Evolutionary conservation across 495 filamentous ascomycete genomes (phyloP).

Genomic region (Penicillium canescens): DNA sequence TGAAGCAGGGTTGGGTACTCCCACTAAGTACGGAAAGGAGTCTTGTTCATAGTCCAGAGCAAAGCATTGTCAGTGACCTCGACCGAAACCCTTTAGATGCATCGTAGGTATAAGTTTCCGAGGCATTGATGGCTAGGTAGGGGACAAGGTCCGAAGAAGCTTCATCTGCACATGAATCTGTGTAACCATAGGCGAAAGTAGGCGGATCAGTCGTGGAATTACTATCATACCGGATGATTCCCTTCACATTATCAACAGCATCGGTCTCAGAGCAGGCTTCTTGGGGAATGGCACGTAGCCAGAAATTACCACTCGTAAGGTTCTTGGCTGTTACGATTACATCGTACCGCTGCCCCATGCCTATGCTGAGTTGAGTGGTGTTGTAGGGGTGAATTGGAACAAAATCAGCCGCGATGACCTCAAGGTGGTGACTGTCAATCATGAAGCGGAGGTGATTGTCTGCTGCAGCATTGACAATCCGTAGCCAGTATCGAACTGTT

Average conservation of each 20-base stretch:
- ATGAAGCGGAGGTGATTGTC: constrained; percentile 49
- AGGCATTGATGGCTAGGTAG: constrained; percentile 7
- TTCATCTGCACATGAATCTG: background rate
- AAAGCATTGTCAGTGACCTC: constrained; percentile 15
- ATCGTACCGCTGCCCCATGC: constrained; percentile 70
- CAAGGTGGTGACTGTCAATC: constrained; percentile 48
- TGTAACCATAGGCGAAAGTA: too few species aligned
- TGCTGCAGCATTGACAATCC: constrained; percentile 47
- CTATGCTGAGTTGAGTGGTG: constrained; percentile 49
- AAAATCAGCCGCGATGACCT: constrained; percentile 49
- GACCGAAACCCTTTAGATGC: constrained; percentile 5
- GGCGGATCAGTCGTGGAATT: constrained; percentile 4
- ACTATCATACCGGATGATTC: constrained; percentile 55
- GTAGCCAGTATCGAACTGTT: constrained; percentile 48
- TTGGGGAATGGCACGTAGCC: constrained; percentile 62
- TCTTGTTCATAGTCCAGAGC: constrained; percentile 24
- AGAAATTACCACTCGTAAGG: constrained; percentile 43
- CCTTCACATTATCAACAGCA: constrained; percentile 49
- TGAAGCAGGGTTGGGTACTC: constrained; percentile 21
- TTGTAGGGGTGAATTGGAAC: constrained; percentile 50
- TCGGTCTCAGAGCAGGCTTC: constrained; percentile 41
- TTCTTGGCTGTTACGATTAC: constrained; percentile 64
- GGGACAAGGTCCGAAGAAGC: constrained; percentile 10
- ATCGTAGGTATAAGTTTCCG: constrained; percentile 10
- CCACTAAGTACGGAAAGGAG: constrained; percentile 21